Evolutionary conservation across 371 early-diverging fungal genomes (phyloP).

Genomic region (Cokeromyces recurvatus): DNA sequence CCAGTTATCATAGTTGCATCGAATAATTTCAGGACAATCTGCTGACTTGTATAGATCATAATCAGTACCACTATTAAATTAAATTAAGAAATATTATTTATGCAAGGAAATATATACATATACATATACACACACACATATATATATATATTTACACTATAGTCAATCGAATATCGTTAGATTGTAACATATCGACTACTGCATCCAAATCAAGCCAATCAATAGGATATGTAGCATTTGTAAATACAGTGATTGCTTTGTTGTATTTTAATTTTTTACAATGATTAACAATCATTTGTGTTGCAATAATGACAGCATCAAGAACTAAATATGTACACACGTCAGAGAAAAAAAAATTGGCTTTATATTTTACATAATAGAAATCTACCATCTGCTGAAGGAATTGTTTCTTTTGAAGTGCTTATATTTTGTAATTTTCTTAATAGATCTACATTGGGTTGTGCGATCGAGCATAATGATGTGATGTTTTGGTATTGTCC

Average conservation of each 20-base stretch:
- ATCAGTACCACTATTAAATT: constrained; percentile 36
- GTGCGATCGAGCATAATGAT: constrained; percentile 7
- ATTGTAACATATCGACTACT: constrained; percentile 34
- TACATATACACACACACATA: too few relatives aligned
- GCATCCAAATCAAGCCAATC: constrained; percentile 43
- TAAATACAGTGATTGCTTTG: constrained; percentile 62
- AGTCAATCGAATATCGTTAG: constrained; percentile 42
- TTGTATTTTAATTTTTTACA: constrained; percentile 62
- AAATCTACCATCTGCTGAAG: constrained; percentile 35
- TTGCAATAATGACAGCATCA: constrained; percentile 64
- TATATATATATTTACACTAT: constrained; percentile 56
- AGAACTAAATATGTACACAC: constrained; percentile 43
- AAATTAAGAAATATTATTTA: not conserved
- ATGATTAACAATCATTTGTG: constrained; percentile 48
- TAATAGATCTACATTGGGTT: constrained; percentile 20
- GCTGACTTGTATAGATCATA: constrained; percentile 20
- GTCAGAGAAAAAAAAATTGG: not conserved
- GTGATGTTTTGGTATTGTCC: constrained; percentile 35
- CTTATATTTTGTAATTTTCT: constrained; percentile 21
- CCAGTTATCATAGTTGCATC: constrained; percentile 21
- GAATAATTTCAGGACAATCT: not conserved
- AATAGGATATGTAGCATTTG: constrained; percentile 51
- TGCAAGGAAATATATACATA: not conserved
- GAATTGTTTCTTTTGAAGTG: constrained; percentile 23
- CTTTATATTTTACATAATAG: not conserved